These are phyloP conservation scores for Mucor plumbeus DNA, from an alignment of 371 early-diverging fungal species.

Conservation along the genomic window DNA sequence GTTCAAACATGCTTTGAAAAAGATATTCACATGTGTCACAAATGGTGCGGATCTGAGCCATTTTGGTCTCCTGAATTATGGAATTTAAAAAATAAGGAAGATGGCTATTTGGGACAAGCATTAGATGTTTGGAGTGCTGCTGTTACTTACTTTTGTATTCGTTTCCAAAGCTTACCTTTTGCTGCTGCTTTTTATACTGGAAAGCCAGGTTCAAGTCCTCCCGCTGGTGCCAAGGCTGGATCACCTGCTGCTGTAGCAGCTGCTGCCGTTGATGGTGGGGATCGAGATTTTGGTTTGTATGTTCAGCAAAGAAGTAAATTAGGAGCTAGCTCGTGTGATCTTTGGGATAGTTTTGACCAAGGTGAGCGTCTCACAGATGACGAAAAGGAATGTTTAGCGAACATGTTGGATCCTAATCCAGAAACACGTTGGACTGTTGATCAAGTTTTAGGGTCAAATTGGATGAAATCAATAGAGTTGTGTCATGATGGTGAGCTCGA, in stretches of 20 bases:
- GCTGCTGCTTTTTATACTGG: constrained; percentile 63
- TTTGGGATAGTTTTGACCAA: constrained; percentile 27
- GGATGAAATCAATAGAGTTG: constrained; percentile 49
- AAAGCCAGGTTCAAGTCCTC: constrained; percentile 49
- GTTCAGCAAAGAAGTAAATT: constrained; percentile 25
- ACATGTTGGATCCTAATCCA: constrained; percentile 58
- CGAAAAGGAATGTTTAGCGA: constrained; percentile 40
- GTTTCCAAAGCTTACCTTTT: constrained; percentile 72
- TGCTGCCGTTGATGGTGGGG: constrained; percentile 42
- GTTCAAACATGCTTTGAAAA: constrained; percentile 82
- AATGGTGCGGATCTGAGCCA: constrained; percentile 87
- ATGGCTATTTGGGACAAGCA: constrained; percentile 81
- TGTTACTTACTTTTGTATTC: constrained; percentile 82
- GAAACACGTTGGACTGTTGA: constrained; percentile 50
- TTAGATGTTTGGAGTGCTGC: constrained; percentile 89
- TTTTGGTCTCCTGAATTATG: constrained; percentile 93
- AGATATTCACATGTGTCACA: constrained; percentile 67
- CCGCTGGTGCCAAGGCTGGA: constrained; percentile 50
- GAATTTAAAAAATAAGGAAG: constrained; percentile 36
- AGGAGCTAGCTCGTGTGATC: constrained; percentile 18
- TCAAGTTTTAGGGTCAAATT: constrained; percentile 48
- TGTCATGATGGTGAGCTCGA: constrained; percentile 51
- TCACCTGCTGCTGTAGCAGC: constrained; percentile 47
- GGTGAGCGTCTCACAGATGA: constrained; percentile 11
- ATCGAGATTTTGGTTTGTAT: constrained; percentile 36